Conservation (phyloP, 495 filamentous ascomycete species). For the Trichoderma orchidacearum region DNA sequence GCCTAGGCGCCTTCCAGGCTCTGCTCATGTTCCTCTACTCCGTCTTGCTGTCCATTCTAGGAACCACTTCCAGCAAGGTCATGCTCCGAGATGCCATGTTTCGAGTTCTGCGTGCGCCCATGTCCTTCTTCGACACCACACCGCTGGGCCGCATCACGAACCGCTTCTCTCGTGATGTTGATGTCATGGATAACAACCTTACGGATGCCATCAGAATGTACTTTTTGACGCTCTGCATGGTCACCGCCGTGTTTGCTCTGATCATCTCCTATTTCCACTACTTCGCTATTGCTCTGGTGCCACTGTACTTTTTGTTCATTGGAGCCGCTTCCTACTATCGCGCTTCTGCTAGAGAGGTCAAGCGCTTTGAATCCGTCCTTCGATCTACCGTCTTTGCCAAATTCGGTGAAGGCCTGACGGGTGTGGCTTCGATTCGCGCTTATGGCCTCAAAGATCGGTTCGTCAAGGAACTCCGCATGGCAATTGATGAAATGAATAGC, state of each 20-base stretch:
- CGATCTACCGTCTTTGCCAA: conserved; percentile 81
- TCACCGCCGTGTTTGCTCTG: conserved; percentile 65
- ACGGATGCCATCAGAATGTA: conserved; percentile 91
- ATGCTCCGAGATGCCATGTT: conserved; percentile 75
- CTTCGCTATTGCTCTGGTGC: conserved; percentile 80
- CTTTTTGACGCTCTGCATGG: conserved; percentile 68
- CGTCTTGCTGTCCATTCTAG: conserved; percentile 56
- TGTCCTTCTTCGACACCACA: conserved; percentile 97
- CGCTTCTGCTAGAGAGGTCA: conserved; percentile 81
- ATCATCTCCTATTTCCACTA: conserved; percentile 92
- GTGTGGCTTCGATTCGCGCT: conserved; percentile 72
- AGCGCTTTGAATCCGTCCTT: conserved; percentile 81
- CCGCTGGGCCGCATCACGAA: conserved; percentile 94
- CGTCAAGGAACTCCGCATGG: conserved; percentile 44
- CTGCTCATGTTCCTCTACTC: conserved; percentile 58
- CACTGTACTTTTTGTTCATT: conserved; percentile 66
- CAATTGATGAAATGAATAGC: conserved; percentile 82
- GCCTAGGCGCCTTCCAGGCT: conserved; percentile 55
- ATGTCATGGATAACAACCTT: conserved; percentile 89
- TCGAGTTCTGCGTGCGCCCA: conserved; percentile 73
- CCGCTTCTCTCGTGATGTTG: conserved; percentile 89
- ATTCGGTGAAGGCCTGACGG: conserved; percentile 78
- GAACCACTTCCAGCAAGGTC: conserved; percentile 66
- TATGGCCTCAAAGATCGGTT: conserved; percentile 73
- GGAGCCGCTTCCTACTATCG: conserved; percentile 82